Conservation (phyloP, 2,329 filamentous ascomycete genomes). For the Amesomyces nigricolor region DNA sequence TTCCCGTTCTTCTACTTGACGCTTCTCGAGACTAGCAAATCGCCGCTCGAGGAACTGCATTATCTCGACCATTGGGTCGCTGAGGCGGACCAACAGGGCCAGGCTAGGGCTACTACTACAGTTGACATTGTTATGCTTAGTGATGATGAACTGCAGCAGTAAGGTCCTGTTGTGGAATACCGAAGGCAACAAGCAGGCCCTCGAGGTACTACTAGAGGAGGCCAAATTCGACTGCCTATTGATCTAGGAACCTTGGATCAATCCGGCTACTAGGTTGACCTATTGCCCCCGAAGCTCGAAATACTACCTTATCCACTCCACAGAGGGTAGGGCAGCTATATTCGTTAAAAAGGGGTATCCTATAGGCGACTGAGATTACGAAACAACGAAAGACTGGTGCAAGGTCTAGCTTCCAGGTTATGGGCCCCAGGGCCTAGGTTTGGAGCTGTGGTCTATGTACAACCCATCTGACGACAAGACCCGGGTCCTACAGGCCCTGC, state of each 20-base stretch:
- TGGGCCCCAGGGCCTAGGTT: background rate
- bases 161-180: background rate
- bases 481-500: background rate
- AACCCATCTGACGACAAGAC: background rate
- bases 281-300: background rate
- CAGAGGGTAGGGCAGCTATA: background rate
- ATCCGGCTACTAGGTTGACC: background rate
- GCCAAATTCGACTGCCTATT: background rate
- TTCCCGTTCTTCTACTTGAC: no score
- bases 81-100: no score
- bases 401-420: background rate
- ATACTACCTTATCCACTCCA: background rate
- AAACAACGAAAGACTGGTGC: background rate
- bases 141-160: background rate
- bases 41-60: no score
- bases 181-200: background rate
- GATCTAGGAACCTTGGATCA: background rate
- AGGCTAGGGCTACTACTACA: no score
- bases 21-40: no score
- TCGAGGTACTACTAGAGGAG: background rate
- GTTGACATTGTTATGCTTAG: background rate
- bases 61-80: no score
- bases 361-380: background rate
- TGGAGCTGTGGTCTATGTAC: background rate
- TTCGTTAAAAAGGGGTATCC: background rate